A percentile compares a stretch with the other conserved stretches of the same genome.
Conservation (phyloP, 2,329 filamentous ascomycete species). For the Penicillium sumatraense region DNA sequence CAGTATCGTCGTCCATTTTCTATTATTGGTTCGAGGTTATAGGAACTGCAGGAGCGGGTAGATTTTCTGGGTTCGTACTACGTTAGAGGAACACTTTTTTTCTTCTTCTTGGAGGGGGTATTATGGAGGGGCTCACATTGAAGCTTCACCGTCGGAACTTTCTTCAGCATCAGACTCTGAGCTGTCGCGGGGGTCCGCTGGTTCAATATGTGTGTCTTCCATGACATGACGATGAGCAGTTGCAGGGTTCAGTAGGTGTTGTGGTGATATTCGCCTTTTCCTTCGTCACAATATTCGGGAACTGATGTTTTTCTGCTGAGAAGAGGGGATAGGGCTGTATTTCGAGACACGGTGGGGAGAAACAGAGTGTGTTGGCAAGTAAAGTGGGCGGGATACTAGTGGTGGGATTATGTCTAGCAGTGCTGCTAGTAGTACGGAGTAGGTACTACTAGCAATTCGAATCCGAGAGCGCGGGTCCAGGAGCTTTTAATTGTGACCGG, state of each 20-base stretch:
- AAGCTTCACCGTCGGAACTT: constrained; percentile 23
- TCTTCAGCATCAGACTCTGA: constrained; percentile 17
- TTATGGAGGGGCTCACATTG: constrained; percentile 25
- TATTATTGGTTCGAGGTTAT: constrained; percentile 58
- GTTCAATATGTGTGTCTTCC: constrained; percentile 25
- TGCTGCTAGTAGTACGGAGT: no score
- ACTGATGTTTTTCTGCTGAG: no score
- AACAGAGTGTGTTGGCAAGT: no score
- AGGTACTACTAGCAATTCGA: not conserved
- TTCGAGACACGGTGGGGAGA: not conserved
- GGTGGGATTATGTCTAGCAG: no score
- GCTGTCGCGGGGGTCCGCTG: constrained; percentile 18
- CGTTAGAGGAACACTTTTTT: no score
- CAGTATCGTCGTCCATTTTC: constrained; percentile 67
- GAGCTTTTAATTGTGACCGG: not conserved
- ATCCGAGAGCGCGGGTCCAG: not conserved
- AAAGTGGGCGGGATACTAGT: no score
- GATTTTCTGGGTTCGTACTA: constrained; percentile 43
- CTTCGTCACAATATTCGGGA: no score
- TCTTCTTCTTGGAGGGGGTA: no score
- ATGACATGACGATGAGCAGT: constrained; percentile 32
- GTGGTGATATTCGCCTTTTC: no score
- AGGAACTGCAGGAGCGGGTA: constrained; percentile 39
- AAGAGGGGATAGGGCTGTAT: not conserved
- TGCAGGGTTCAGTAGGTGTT: not conserved